These are phyloP conservation scores for Starmera caribaea DNA, from an alignment of 805 yeast species.

Conservation along the genomic window DNA sequence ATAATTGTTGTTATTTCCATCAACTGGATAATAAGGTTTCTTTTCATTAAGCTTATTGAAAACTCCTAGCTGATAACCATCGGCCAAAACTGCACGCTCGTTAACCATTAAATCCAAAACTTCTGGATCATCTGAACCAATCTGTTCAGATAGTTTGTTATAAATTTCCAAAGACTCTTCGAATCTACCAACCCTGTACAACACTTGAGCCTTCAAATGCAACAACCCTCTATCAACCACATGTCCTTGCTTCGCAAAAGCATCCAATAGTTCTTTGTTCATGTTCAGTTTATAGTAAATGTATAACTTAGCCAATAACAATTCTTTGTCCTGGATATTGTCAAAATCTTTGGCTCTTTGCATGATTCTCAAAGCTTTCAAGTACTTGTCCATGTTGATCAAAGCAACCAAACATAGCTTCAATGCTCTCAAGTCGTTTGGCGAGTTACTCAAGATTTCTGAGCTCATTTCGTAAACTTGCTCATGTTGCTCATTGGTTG, in stretches of 20 bases:
- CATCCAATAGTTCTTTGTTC: conserved; percentile 19
- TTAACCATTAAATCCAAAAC: conserved; percentile 51
- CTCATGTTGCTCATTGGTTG: conserved; percentile 12
- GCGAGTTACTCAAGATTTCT: conserved; percentile 17
- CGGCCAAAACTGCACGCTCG: conserved; percentile 59
- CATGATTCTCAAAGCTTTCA: conserved; percentile 37
- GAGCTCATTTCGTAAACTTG: conserved; percentile 16
- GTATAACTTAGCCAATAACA: conserved; percentile 49
- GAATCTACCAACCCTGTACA: conserved; percentile 41
- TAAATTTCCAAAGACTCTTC: conserved; percentile 43
- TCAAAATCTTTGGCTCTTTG: conserved; percentile 16
- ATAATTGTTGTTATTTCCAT: conserved; percentile 29
- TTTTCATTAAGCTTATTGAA: conserved; percentile 3
- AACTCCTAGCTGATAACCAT: conserved; percentile 17
- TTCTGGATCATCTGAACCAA: conserved; percentile 27
- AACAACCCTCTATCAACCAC: conserved; percentile 27
- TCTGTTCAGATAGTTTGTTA: conserved; percentile 30
- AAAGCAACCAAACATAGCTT: conserved; percentile 47
- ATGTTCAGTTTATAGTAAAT: conserved; percentile 48
- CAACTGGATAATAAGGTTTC: conserved; percentile 9
- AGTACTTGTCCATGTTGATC: conserved; percentile 57
- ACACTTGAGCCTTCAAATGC: conserved; percentile 44
- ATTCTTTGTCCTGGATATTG: conserved; percentile 23
- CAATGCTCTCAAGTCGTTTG: conserved; percentile 23
- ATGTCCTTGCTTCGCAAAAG: conserved; percentile 13